Evolutionary conservation across 257 asterid species (phyloP), one percentile per base, ranked within the genome.

Genomic region (Fraxinus excelsior): DNA sequence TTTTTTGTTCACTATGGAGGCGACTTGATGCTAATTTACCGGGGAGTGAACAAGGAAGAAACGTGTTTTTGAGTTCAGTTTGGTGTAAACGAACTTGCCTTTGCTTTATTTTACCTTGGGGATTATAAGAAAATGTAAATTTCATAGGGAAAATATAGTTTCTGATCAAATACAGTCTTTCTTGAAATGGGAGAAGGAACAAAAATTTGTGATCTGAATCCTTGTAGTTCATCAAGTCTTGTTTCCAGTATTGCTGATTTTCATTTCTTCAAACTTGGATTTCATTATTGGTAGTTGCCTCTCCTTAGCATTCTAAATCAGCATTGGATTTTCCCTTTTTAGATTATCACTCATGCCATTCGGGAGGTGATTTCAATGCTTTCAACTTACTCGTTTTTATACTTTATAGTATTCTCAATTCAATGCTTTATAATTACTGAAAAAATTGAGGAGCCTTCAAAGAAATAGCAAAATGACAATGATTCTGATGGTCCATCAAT

Each of bases 131-230:
- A 75, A 42, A 35, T 40, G 2, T 7, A 2, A 21, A 16, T 70
- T 82, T 75, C 53, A 58, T 51, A 51, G 73, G 26, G 35, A 67
- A 68, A 46, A 46, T 26, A 26, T 26, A 44, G 51, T 49, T 49
- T 32, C 32, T 72, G 18, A 16, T 19, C 16, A 75, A 21, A 60
- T 60, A 76, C 34, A 31, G 74, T 70, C 49, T 19, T 73, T 71
- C 34, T 26, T 69, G 53, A 16, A 78, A 38, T 73, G 35, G 7
- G 66, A 26, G 29, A 26, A 23, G 62, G 65, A 35, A 34, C 35
- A 71, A 64, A 75, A 62, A 68, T 14, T 72, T 78, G 68, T 62
- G 75, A 80, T 80, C 69, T 66, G 78, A 78, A 70, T 67, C 71
- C 53, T 75, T 66, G 58, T 51, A 25, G 74, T 77, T 62, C 19